Conservation (phyloP, 2,329 filamentous ascomycete species). For the Pyrenophora seminiperda region DNA sequence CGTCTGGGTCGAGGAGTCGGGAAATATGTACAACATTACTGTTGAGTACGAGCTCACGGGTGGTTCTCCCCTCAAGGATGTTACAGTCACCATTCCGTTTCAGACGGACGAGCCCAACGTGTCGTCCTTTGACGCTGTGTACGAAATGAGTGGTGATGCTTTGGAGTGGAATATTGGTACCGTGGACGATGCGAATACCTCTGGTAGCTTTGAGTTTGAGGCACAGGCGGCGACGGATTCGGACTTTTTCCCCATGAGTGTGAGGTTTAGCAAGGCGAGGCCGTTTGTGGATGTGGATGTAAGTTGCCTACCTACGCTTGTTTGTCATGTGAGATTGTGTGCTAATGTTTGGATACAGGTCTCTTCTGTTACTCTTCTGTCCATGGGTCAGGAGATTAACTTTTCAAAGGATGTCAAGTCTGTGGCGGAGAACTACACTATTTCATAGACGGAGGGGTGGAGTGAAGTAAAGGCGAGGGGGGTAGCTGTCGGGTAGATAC, state of each 20-base stretch:
- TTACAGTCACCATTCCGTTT: constrained; percentile 87
- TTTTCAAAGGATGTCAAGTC: constrained; percentile 84
- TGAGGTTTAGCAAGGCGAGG: constrained; percentile 82
- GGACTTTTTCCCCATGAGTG: constrained; percentile 97
- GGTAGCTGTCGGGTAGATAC: too few species aligned
- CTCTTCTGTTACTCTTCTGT: constrained; percentile 69
- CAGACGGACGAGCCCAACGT: constrained; percentile 82
- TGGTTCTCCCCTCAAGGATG: constrained; percentile 77
- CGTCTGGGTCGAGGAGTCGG: constrained; percentile 93
- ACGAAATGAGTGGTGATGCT: constrained; percentile 90
- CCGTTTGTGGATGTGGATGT: constrained; percentile 95
- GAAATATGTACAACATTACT: constrained; percentile 83
- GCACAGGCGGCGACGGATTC: constrained; percentile 87
- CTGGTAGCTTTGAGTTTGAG: constrained; percentile 93
- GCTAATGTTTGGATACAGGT: constrained; percentile 59
- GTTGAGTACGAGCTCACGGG: constrained; percentile 94
- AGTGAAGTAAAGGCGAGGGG: background rate
- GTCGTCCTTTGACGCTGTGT: constrained; percentile 90
- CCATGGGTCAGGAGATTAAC: constrained; percentile 76
- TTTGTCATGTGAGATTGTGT: background rate
- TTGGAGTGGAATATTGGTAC: constrained; percentile 92
- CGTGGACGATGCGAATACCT: constrained; percentile 80
- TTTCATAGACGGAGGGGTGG: constrained; percentile 61
- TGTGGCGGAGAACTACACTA: constrained; percentile 73
- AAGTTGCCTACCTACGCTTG: constrained; percentile 58